These are phyloP conservation scores for Oxalis stricta DNA, from an alignment of 441 rosid species.

Conservation along the genomic window DNA sequence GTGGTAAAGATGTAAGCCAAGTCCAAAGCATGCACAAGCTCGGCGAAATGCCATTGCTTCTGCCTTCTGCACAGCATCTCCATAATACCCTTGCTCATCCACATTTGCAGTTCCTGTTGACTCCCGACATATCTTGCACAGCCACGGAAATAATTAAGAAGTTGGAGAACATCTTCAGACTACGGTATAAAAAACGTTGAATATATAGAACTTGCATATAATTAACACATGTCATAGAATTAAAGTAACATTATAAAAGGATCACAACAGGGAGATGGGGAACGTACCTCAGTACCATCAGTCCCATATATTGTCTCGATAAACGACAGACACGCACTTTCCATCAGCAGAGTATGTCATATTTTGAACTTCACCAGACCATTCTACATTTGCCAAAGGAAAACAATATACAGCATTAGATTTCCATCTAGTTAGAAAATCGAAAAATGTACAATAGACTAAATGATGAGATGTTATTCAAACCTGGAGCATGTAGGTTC, in stretches of 20 bases:
- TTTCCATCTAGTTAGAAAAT: too few relatives aligned
- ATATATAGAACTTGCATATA: background rate
- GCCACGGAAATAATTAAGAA: background rate
- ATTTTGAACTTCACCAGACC: constrained; percentile 89
- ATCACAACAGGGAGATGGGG: background rate
- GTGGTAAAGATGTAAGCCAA: constrained; percentile 76
- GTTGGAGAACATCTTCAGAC: too few relatives aligned
- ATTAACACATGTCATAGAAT: background rate
- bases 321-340: constrained; percentile 69
- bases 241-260: background rate
- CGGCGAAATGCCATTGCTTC: constrained; percentile 90
- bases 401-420: too few relatives aligned
- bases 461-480: background rate
- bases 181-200: background rate
- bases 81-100: constrained; percentile 39
- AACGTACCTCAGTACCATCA: constrained; percentile 76
- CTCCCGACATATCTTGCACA: constrained; percentile 47
- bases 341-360: constrained; percentile 70
- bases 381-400: too few relatives aligned
- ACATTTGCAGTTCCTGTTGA: constrained; percentile 57
- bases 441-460: background rate
- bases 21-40: constrained; percentile 78
- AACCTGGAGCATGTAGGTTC: constrained; percentile 79
- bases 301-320: constrained; percentile 82
- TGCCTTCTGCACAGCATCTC: constrained; percentile 75